Evolutionary conservation across 345 rosid genomes (phyloP).

Genomic region (Salix exigua): DNA sequence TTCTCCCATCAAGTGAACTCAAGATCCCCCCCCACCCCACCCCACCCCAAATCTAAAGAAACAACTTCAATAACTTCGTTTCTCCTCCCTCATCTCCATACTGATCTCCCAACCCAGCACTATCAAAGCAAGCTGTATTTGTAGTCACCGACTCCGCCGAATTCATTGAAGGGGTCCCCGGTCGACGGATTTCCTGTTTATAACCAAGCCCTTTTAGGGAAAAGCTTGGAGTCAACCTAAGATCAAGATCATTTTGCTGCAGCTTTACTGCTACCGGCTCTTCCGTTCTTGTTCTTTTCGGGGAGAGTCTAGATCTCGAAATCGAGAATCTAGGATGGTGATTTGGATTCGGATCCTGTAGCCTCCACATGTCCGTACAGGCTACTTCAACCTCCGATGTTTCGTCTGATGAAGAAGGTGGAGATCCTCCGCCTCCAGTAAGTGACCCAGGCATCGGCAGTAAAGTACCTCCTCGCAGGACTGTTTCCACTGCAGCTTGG

Average conservation of each 20-base stretch:
- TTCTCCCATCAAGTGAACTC: slow-evolving; percentile 14
- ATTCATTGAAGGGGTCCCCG: slow-evolving; percentile 76
- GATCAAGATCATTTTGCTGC: slow-evolving; percentile 61
- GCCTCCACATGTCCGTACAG: slow-evolving; percentile 51
- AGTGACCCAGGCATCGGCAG: slow-evolving; percentile 63
- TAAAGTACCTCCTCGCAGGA: slow-evolving; percentile 71
- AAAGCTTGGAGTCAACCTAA: slow-evolving; percentile 47
- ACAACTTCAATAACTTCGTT: slow-evolving; percentile 49
- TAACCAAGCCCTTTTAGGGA: slow-evolving; percentile 17
- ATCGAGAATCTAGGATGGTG: slow-evolving; percentile 59
- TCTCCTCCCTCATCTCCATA: slow-evolving; percentile 36
- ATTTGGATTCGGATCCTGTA: slow-evolving; percentile 34
- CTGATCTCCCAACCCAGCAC: slow-evolving; percentile 31
- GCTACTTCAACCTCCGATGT: slow-evolving; percentile 54
- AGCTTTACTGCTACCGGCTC: slow-evolving; percentile 15
- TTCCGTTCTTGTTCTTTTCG: slow-evolving; percentile 47
- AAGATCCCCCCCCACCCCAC: slow-evolving; percentile 19
- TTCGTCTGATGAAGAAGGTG: slow-evolving; percentile 52
- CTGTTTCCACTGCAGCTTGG: slow-evolving; percentile 87
- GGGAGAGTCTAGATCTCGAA: slow-evolving; percentile 55
- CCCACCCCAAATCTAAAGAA: slow-evolving; percentile 36
- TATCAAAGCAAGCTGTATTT: slow-evolving; percentile 37
- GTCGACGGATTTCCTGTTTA: slow-evolving; percentile 40
- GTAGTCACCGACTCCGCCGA: slow-evolving; percentile 83
- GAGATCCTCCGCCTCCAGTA: slow-evolving; percentile 30